A percentile compares a stretch with the other conserved stretches of the same genome.
These are phyloP conservation scores for Lasiosphaeria hispida DNA, from an alignment of 495 filamentous ascomycete genomes.

Conservation along the genomic window DNA sequence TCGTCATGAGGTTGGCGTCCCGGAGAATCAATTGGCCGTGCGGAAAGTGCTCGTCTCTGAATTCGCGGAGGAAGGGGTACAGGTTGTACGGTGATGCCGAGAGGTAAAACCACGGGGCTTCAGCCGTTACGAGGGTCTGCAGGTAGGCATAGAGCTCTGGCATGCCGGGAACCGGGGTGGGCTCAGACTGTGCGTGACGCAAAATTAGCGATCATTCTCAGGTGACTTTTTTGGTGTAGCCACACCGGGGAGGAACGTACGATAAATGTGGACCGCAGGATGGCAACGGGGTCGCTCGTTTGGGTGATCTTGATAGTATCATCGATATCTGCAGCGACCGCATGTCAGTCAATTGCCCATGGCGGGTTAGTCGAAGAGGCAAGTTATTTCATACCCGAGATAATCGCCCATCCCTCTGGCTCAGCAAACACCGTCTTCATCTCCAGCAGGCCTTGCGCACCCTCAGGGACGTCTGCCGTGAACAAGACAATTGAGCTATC, in stretches of 20 bases:
- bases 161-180: conserved; percentile 73
- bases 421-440: conserved; percentile 71
- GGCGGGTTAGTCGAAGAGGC: background rate
- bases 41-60: conserved; percentile 68
- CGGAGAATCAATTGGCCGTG: conserved; percentile 80
- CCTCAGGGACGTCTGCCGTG: conserved; percentile 45
- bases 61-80: conserved; percentile 77
- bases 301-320: conserved; percentile 93
- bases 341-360: conserved; percentile 1
- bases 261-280: conserved; percentile 79
- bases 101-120: conserved; percentile 85
- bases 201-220: background rate
- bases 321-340: conserved; percentile 66
- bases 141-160: conserved; percentile 74
- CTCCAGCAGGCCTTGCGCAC: conserved; percentile 46
- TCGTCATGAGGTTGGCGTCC: conserved; percentile 83
- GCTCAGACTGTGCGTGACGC: conserved; percentile 36
- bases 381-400: conserved; percentile 56
- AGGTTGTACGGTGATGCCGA: conserved; percentile 94
- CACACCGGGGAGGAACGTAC: conserved; percentile 33
- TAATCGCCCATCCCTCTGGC: conserved; percentile 79
- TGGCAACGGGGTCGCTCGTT: conserved; percentile 73
- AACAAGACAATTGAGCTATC: conserved; percentile 44
- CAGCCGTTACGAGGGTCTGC: conserved; percentile 48
- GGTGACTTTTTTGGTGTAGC: background rate